Percentiles rank a stretch among this genome's conserved stretches.
These are phyloP conservation scores for Pilobolus umbonatus DNA, from an alignment of 192 early-diverging fungal species.

Conservation along the genomic window DNA sequence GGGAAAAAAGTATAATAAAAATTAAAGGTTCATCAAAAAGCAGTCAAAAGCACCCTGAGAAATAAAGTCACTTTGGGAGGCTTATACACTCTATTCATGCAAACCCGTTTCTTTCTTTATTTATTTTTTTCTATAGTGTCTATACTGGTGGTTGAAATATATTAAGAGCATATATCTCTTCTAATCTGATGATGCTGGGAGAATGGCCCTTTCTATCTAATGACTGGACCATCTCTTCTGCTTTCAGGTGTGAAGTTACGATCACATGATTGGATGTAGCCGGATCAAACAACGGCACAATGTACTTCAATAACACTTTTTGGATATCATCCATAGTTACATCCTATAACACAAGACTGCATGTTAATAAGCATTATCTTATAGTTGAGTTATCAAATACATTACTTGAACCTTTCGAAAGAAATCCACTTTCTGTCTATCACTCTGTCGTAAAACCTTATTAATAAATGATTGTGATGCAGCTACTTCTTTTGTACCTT, in stretches of 20 bases:
- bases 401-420: constrained; percentile 10
- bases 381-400: neutral
- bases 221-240: neutral
- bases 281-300: constrained; percentile 6
- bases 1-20: neutral
- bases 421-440: constrained; percentile 18
- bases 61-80: neutral
- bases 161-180: constrained; percentile 7
- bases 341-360: neutral
- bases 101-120: no score
- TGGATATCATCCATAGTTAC: constrained; percentile 6
- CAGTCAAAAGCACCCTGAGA: neutral
- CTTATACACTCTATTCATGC: no score
- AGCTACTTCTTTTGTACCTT: constrained; percentile 26
- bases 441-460: constrained; percentile 39
- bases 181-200: constrained; percentile 2
- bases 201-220: constrained; percentile 2
- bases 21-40: neutral
- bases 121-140: neutral
- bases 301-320: neutral
- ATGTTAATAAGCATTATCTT: no score
- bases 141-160: constrained; percentile 13
- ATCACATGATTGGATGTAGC: constrained; percentile 12
- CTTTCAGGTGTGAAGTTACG: neutral
- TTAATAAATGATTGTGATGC: constrained; percentile 44